phyloP scores from a whole-genome alignment of 495 filamentous ascomycete species.

The Penicillium flavigenum region DNA sequence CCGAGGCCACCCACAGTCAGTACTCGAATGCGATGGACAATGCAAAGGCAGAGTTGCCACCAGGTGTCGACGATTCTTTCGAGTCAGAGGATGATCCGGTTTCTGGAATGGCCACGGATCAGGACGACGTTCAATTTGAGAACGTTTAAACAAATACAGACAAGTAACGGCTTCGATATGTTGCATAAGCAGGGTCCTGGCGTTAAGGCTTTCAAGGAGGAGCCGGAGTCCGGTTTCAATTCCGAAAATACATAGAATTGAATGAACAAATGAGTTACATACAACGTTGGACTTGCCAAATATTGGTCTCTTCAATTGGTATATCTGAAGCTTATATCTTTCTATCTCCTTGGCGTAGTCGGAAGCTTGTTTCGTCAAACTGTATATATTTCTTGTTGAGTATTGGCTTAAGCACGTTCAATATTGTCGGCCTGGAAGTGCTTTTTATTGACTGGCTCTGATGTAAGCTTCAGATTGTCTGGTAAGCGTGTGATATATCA shows the following conservation, averaged over 20 bases:
- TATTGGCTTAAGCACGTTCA: neutral
- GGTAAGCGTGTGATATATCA: neutral
- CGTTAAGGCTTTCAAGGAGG: conserved; percentile 18
- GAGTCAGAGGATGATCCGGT: conserved; percentile 48
- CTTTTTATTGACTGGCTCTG: neutral
- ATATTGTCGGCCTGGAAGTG: neutral
- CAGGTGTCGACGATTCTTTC: conserved; percentile 40
- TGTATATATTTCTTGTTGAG: neutral
- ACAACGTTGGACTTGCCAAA: neutral
- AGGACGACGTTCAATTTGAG: conserved; percentile 76
- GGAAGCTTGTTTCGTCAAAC: neutral
- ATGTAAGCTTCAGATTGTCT: neutral
- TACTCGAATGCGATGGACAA: conserved; percentile 43
- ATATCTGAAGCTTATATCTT: neutral
- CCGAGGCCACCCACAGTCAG: conserved; percentile 62
- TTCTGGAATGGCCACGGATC: conserved; percentile 53
- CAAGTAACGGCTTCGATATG: conserved; percentile 11
- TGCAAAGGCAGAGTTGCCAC: conserved; percentile 49
- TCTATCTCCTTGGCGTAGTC: neutral
- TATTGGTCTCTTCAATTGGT: neutral
- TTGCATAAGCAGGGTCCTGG: conserved; percentile 33
- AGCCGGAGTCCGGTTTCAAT: neutral
- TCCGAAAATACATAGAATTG: conserved; percentile 9
- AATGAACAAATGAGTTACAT: conserved; percentile 7
- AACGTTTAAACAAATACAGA: conserved; percentile 49